These are phyloP conservation scores for Phyllosticta citriasiana DNA, from an alignment of 2,329 filamentous ascomycete species.

Conservation along the genomic window DNA sequence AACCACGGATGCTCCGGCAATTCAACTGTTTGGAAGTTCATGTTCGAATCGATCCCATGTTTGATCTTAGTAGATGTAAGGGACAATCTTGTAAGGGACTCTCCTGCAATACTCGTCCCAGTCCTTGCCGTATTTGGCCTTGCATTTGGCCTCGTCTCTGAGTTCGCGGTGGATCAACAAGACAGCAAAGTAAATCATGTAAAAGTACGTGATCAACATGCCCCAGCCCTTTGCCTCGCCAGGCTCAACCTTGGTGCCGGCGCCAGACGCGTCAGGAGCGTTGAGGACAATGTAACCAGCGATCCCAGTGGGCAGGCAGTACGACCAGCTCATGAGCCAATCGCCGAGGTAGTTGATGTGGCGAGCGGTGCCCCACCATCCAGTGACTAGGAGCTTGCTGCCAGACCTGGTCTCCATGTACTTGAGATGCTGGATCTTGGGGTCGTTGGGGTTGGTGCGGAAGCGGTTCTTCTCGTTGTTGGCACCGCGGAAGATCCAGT, in stretches of 20 bases:
- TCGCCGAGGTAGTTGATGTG: slow-evolving; percentile 97
- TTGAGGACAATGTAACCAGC: slow-evolving; percentile 66
- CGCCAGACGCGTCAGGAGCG: slow-evolving; percentile 15
- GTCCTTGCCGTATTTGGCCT: slow-evolving; percentile 81
- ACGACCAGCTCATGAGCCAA: slow-evolving; percentile 89
- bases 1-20: neutral
- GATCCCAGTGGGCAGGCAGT: slow-evolving; percentile 74
- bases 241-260: slow-evolving; percentile 55
- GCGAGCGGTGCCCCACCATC: slow-evolving; percentile 87
- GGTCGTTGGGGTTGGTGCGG: slow-evolving; percentile 75
- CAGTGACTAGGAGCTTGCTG: slow-evolving; percentile 69
- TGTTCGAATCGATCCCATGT: neutral
- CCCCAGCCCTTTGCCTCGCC: slow-evolving; percentile 72
- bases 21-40: too few relatives aligned
- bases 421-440: slow-evolving; percentile 66
- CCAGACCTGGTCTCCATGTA: slow-evolving; percentile 79
- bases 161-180: slow-evolving; percentile 77
- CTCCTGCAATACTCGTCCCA: slow-evolving; percentile 82
- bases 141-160: slow-evolving; percentile 85
- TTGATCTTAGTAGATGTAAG: slow-evolving; percentile 60
- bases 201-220: slow-evolving; percentile 88
- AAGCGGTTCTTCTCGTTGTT: slow-evolving; percentile 95
- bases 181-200: slow-evolving; percentile 82
- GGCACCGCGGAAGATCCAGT: slow-evolving; percentile 83
- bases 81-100: slow-evolving; percentile 74